A percentile compares a stretch with the other conserved stretches of the same genome.
phyloP scores from a whole-genome alignment of 192 early-diverging fungal species.

The Coemansia sp. region DNA sequence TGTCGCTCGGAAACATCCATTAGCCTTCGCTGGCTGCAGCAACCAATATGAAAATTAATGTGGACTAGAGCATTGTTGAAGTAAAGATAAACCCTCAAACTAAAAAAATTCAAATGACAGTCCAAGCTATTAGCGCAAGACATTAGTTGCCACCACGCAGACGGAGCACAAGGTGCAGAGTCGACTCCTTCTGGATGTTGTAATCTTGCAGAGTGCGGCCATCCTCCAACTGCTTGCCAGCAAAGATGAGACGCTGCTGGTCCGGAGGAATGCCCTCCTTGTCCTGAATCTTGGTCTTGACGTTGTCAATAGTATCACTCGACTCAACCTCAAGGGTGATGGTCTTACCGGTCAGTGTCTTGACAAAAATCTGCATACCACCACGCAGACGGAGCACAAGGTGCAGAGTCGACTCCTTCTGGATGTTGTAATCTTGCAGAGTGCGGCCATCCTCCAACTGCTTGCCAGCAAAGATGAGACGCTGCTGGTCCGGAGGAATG shows the following conservation, averaged over 20 bases:
- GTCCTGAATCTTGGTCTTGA: slow-evolving; percentile 85
- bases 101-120: too few species aligned
- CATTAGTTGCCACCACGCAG: slow-evolving; percentile 74
- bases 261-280: slow-evolving; percentile 93
- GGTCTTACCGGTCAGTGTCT: slow-evolving; percentile 92
- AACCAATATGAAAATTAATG: too few species aligned
- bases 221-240: slow-evolving; percentile 99
- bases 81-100: too few species aligned
- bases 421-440: slow-evolving; percentile 99
- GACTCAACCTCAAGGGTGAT: slow-evolving; percentile 83
- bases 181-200: slow-evolving; percentile 99
- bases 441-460: slow-evolving; percentile 98
- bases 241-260: too few species aligned
- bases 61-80: too few species aligned
- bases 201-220: slow-evolving; percentile 95
- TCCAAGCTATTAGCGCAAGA: slow-evolving; percentile 11
- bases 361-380: slow-evolving; percentile 63
- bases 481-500: slow-evolving; percentile 96
- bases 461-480: too few species aligned
- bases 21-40: too few species aligned
- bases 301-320: slow-evolving; percentile 72
- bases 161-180: slow-evolving; percentile 91
- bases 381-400: slow-evolving; percentile 88
- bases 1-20: too few species aligned
- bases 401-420: slow-evolving; percentile 98